Base-by-base conservation (phyloP, 2,329 filamentous ascomycete genomes). In the Ophiostoma sp. region DNA sequence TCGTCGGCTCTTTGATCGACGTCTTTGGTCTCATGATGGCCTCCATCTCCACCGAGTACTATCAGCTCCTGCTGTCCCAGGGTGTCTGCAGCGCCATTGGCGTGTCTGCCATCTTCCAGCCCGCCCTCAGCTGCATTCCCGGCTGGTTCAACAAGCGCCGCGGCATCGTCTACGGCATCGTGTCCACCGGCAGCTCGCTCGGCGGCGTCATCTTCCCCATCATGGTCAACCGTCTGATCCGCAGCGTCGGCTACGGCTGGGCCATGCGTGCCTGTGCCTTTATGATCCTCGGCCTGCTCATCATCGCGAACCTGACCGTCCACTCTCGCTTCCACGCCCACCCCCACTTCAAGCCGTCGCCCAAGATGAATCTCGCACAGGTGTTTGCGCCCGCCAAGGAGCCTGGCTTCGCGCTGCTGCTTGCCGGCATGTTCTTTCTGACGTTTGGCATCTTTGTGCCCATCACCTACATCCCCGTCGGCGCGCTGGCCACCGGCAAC, bases 11-110 rank as follows among this genome's bases (percentile, higher is more conserved):
- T 2, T 76, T 85, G 70, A 74, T 85, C 69, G 81, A 85, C 72
- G 79, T 87, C 36, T 81, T 87, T 60, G 81, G 83, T 7, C 74
- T 87, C 16, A 87, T 88, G 83, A 85, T 87, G 83, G 79, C 83
- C 0, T 81, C 79, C 55, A 75, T 87, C 52, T 75, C 74, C 6
- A 70, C 63, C 41, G 16, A 71, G 67, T 77, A 76, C 70, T 76
- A 75, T 69, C 75, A 77, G 69, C 71, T 77, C 49, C 64, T 76
- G 64, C 72, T 77, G 9, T 69, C 70, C 0, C 72, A 74, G 68
- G 72, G 71, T 45, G 71, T 74, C 0, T 72, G 71, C 69, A 72
- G 70, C 67, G 70, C 71, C 68, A 70, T 73, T 9, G 72, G 72
- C 40, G 70, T 71, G 36, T 41, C 70, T 0, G 70, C 69, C 67